Base-by-base conservation (phyloP, 2,329 filamentous ascomycete genomes). In the Penicillium sumatraense region DNA sequence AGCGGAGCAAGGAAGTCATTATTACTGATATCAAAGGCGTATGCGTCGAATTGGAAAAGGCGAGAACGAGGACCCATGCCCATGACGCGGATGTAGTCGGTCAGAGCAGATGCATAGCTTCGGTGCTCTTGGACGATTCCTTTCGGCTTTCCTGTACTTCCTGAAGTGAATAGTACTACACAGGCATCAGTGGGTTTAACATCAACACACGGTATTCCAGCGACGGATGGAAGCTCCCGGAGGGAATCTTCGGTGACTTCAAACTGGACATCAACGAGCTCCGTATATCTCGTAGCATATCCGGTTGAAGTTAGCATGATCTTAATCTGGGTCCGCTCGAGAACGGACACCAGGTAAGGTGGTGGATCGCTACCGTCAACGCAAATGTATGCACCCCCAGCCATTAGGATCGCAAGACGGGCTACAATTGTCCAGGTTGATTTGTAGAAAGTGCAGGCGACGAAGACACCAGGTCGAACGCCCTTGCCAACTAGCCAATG, bases 291-390 rank as follows among this genome's bases (percentile, higher is more conserved):
- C 3, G 40, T 20, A 2, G 38, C 48, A 20, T 57, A 65, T 2
- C 56, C 59, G 0, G 29, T 16, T 8, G 61, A 58, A 0, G 88
- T 90, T 59, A 92, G 77, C 14, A 91, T 80, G 26, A 89, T 86
- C 11, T 79, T 80, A 7, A 88, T 88, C 27, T 81, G 81, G 6
- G 88, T 86, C 76, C 91, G 89, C 36, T 89, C 86, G 50, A 91
- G 82, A 33, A 91, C 88, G 68, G 90, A 88, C 42, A 86, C 82
- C 51, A 92, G 77, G 45, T 91, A 78, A 46, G 84, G 85, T 1
- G 87, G 83, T 18, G 89, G 89, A 58, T 91, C 90, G 2, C 87
- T 88, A 27, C 90, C 81, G 73, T 92, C 89, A 6, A 92, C 83
- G 7, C 91, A 89, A 8, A 92, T 79, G 68, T 90, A 92, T 1